Evolutionary conservation across 345 rosid genomes (phyloP).

Genomic region (Eucalyptus tenuipes): DNA sequence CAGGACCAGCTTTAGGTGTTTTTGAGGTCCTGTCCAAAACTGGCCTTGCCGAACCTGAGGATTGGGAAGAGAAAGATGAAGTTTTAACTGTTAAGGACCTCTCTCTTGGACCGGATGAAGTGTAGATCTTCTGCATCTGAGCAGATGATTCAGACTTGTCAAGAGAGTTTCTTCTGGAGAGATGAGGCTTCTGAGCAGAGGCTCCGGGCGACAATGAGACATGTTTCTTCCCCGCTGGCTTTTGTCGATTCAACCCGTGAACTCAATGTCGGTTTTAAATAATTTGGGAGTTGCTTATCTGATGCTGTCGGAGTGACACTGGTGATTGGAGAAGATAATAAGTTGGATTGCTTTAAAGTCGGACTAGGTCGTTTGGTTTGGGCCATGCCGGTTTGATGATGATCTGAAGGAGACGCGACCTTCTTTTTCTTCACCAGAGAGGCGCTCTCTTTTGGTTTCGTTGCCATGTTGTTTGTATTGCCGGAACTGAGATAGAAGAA

Average conservation of each 20-base stretch:
- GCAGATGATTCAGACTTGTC: constrained; percentile 49
- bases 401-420: background rate
- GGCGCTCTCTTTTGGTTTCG: background rate
- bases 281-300: constrained; percentile 22
- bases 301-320: background rate
- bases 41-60: background rate
- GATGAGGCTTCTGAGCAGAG: constrained; percentile 6
- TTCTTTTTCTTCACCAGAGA: background rate
- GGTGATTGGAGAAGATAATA: background rate
- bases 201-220: background rate
- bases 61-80: constrained; percentile 16
- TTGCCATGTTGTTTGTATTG: background rate
- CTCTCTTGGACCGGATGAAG: constrained; percentile 16
- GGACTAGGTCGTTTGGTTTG: background rate
- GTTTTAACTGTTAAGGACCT: constrained; percentile 10
- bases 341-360: background rate
- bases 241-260: constrained; percentile 30
- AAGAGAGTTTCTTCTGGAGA: constrained; percentile 65
- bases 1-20: background rate
- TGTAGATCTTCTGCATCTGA: constrained; percentile 20
- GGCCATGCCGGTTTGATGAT: background rate
- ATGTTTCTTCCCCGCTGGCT: constrained; percentile 21
- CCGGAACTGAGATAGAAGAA: background rate
- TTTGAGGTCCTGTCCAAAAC: constrained; percentile 16
- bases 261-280: constrained; percentile 52